Percentiles rank a stretch among this genome's conserved stretches.
Evolutionary conservation across 495 filamentous ascomycete species (phyloP).

Genomic region (Symbiotaphrina buchneri): DNA sequence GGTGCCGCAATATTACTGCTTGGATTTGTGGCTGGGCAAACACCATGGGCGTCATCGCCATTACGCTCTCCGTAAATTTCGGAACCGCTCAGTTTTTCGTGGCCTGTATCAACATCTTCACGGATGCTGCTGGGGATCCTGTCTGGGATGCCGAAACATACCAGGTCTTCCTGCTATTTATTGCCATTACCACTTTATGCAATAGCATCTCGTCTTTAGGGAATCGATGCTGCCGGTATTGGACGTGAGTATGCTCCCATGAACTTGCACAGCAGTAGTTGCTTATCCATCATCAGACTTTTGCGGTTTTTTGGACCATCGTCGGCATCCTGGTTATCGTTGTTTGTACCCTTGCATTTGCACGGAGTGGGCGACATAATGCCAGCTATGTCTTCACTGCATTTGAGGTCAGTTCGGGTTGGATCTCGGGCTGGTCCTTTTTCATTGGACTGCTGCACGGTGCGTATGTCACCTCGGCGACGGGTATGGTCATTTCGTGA

Average conservation of each 20-base stretch:
- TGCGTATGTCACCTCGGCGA: conserved; percentile 33
- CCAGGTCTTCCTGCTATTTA: conserved; percentile 41
- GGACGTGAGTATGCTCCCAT: no score
- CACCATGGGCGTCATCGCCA: conserved; percentile 27
- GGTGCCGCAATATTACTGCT: conserved; percentile 21
- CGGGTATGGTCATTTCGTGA: conserved; percentile 44
- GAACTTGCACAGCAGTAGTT: conserved; percentile 31
- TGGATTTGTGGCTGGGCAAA: conserved; percentile 28
- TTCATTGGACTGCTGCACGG: conserved; percentile 27
- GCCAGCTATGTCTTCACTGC: conserved; percentile 37
- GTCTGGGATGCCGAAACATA: conserved; percentile 35
- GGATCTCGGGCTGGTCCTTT: conserved; percentile 24
- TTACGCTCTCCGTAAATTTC: conserved; percentile 25
- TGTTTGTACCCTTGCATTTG: conserved; percentile 33
- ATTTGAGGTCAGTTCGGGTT: conserved; percentile 31
- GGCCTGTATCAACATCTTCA: conserved; percentile 34
- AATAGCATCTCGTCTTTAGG: conserved; percentile 36
- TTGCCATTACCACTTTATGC: no score
- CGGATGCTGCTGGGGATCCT: conserved; percentile 36
- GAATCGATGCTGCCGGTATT: conserved; percentile 31
- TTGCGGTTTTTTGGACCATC: conserved; percentile 43
- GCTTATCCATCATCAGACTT: conserved; percentile 43
- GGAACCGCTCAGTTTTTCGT: conserved; percentile 33
- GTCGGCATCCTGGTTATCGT: conserved; percentile 36
- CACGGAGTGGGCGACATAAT: conserved; percentile 21